A percentile compares a stretch with the other conserved stretches of the same genome.
Evolutionary conservation across 2,329 filamentous ascomycete genomes (phyloP).

Genomic region (Tetracladium maxilliforme): DNA sequence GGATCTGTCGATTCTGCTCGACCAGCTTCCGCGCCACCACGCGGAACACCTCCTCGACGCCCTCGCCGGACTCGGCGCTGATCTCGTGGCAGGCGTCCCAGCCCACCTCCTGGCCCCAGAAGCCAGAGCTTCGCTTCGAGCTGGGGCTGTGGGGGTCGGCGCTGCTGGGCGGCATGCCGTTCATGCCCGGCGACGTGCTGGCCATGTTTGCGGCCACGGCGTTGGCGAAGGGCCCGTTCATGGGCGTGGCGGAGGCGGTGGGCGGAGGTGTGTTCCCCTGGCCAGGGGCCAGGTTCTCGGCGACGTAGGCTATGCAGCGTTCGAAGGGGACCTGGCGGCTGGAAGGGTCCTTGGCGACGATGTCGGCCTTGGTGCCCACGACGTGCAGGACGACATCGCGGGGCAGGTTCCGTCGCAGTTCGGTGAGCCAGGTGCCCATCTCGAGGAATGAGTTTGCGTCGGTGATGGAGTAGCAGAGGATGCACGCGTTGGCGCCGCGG

Average conservation of each 20-base stretch:
- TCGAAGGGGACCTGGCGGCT: constrained; percentile 82
- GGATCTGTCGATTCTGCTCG: constrained; percentile 50
- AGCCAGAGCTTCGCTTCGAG: constrained; percentile 55
- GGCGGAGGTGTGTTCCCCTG: constrained; percentile 52
- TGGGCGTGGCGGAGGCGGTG: constrained; percentile 31
- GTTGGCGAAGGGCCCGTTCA: no score
- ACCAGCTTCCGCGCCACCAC: constrained; percentile 75
- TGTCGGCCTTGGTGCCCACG: constrained; percentile 88
- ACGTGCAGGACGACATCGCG: constrained; percentile 77
- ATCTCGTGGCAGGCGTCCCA: constrained; percentile 99
- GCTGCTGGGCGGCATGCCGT: no score
- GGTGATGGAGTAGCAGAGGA: constrained; percentile 90
- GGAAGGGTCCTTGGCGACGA: constrained; percentile 71
- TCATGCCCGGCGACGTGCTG: no score
- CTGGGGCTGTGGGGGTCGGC: constrained; percentile 43
- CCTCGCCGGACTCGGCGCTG: constrained; percentile 83
- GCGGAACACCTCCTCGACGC: constrained; percentile 91
- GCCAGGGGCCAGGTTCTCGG: constrained; percentile 72
- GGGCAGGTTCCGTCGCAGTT: constrained; percentile 66
- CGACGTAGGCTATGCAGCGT: constrained; percentile 88
- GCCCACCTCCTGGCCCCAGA: constrained; percentile 85
- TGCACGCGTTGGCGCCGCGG: constrained; percentile 83
- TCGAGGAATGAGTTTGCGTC: constrained; percentile 73
- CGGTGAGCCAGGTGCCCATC: constrained; percentile 83
- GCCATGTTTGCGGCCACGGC: no score